Evolutionary conservation across 768 basidiomycete species (phyloP).

Genomic region (Podaxis sp.): DNA sequence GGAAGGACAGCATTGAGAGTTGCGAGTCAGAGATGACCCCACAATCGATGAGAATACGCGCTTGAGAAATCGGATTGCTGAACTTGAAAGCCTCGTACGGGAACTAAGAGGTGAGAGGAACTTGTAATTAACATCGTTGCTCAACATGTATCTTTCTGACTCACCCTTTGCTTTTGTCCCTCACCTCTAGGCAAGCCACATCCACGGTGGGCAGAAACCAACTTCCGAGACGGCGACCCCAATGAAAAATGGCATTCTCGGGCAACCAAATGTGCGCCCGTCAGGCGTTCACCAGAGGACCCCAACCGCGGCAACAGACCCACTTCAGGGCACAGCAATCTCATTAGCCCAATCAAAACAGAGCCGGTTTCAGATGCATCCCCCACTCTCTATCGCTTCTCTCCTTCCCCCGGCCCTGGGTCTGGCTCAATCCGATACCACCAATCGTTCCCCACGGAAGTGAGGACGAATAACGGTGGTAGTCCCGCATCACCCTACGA

Average conservation of each 20-base stretch:
- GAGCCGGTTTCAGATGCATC: constrained; percentile 50
- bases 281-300: constrained; percentile 23
- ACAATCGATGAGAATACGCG: constrained; percentile 84
- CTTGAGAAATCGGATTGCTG: constrained; percentile 82
- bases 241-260: constrained; percentile 86
- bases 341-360: constrained; percentile 64
- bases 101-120: constrained; percentile 66
- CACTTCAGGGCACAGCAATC: constrained; percentile 32
- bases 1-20: constrained; percentile 5
- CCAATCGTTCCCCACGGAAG: constrained; percentile 35
- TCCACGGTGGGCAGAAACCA: constrained; percentile 80
- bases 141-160: neutral
- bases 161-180: neutral
- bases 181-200: constrained; percentile 68
- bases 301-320: constrained; percentile 14
- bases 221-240: constrained; percentile 75
- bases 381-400: constrained; percentile 64
- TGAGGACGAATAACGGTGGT: constrained; percentile 24
- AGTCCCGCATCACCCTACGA: constrained; percentile 14
- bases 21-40: constrained; percentile 69
- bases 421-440: constrained; percentile 43
- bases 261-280: constrained; percentile 60
- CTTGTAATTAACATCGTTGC: neutral
- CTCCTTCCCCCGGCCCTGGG: constrained; percentile 49
- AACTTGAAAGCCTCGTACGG: constrained; percentile 87